Evolutionary conservation across 768 basidiomycete species (phyloP).

Genomic region (Mycena leptocephala): DNA sequence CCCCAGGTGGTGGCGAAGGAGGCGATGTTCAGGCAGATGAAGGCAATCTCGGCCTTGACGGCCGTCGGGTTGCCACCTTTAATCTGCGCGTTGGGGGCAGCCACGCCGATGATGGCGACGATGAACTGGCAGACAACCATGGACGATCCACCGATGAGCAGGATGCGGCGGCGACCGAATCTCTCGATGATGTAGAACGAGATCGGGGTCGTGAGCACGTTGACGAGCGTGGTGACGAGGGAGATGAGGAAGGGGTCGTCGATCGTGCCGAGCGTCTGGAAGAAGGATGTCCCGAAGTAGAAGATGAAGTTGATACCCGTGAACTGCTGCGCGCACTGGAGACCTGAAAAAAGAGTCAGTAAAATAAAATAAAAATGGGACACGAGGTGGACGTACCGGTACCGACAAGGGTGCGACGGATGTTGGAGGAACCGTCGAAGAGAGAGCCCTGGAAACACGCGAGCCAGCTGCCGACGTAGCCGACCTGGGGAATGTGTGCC

Average conservation of each 20-base stretch:
- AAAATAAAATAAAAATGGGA: neutral
- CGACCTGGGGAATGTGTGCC: conserved; percentile 66
- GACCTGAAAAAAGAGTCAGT: neutral
- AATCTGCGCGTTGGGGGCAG: neutral
- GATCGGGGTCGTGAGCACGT: conserved; percentile 84
- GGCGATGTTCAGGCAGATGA: conserved; percentile 10
- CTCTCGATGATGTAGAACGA: conserved; percentile 55
- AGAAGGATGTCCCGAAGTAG: conserved; percentile 80
- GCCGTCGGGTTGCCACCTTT: neutral
- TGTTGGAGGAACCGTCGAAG: conserved; percentile 23
- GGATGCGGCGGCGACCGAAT: conserved; percentile 6
- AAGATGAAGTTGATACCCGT: conserved; percentile 87
- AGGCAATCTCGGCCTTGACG: neutral
- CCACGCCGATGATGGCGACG: neutral
- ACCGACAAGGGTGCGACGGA: conserved; percentile 80
- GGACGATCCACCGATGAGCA: neutral
- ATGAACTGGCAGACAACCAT: conserved; percentile 16
- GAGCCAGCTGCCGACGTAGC: conserved; percentile 71
- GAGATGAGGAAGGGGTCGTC: conserved; percentile 72
- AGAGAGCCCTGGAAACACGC: conserved; percentile 62
- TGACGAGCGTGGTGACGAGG: conserved; percentile 83
- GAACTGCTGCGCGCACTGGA: conserved; percentile 70
- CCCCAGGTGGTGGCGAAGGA: neutral
- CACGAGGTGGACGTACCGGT: conserved; percentile 50
- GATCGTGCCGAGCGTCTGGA: conserved; percentile 70